A percentile compares a stretch with the other conserved stretches of the same genome.
phyloP scores from a whole-genome alignment of 2,329 filamentous ascomycete genomes.

The Epicoccum nigrum region DNA sequence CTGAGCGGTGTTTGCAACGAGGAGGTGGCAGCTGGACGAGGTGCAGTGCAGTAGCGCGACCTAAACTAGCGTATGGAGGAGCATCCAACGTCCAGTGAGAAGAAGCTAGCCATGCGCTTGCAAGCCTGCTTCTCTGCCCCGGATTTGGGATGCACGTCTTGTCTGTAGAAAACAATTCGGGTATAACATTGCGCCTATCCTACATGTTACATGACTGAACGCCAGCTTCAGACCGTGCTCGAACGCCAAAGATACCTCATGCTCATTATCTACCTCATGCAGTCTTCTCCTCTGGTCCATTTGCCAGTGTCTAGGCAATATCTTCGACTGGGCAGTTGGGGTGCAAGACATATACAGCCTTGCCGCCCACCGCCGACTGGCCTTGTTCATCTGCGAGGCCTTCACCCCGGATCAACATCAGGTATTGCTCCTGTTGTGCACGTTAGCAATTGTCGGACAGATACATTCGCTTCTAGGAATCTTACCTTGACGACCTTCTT shows the following conservation, averaged over 20 bases:
- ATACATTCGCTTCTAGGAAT: neutral
- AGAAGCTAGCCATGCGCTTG: neutral
- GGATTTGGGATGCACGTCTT: neutral
- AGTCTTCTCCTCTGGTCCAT: neutral
- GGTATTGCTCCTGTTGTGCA: slow-evolving; percentile 60
- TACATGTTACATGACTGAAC: slow-evolving; percentile 2
- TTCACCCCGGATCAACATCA: slow-evolving; percentile 74
- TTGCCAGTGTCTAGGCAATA: slow-evolving; percentile 28
- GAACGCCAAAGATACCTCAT: slow-evolving; percentile 7
- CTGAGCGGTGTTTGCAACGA: neutral
- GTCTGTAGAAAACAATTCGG: slow-evolving; percentile 1
- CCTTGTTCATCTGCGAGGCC: slow-evolving; percentile 82
- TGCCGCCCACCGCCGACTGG: slow-evolving; percentile 54
- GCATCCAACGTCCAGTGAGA: neutral
- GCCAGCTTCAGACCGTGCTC: slow-evolving; percentile 6
- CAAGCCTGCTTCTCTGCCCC: neutral
- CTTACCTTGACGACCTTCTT: slow-evolving; percentile 95
- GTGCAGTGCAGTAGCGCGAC: slow-evolving; percentile 9
- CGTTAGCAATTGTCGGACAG: slow-evolving; percentile 24
- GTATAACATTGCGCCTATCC: slow-evolving; percentile 16
- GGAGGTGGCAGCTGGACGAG: slow-evolving; percentile 1
- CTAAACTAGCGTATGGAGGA: neutral
- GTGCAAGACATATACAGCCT: slow-evolving; percentile 84
- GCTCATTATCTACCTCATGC: slow-evolving; percentile 4
- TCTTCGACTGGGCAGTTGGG: slow-evolving; percentile 88